Percentiles rank a stretch among this genome's conserved stretches.
phyloP scores from a whole-genome alignment of 2,329 filamentous ascomycete species.

The Colletotrichum sp. region DNA sequence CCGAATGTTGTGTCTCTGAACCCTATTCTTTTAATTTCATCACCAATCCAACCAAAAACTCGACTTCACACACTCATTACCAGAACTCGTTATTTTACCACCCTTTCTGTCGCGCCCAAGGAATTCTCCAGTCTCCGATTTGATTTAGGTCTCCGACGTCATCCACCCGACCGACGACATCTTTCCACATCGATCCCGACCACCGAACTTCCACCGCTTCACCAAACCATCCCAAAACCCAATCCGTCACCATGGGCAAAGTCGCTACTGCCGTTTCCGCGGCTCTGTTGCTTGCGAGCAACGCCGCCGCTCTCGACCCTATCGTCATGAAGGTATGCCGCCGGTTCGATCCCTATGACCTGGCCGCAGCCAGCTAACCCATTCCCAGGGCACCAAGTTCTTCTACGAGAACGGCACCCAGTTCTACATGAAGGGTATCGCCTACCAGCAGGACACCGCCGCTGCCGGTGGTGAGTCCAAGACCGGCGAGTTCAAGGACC shows the following conservation, averaged over 20 bases:
- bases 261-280: constrained; percentile 32
- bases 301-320: constrained; percentile 54
- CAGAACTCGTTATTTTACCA: constrained; percentile 11
- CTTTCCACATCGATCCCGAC: background rate
- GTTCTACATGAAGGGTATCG: constrained; percentile 87
- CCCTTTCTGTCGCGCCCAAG: background rate
- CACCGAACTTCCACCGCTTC: background rate
- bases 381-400: constrained; percentile 75
- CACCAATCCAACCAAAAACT: background rate
- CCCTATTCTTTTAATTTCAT: constrained; percentile 20
- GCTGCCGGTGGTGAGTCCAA: constrained; percentile 56
- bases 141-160: background rate
- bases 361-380: background rate
- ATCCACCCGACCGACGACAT: background rate
- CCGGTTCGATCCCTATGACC: background rate
- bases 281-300: constrained; percentile 45
- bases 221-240: background rate
- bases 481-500: constrained; percentile 73
- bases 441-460: constrained; percentile 85
- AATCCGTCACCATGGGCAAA: constrained; percentile 13
- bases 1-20: background rate
- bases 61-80: constrained; percentile 22
- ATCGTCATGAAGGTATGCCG: constrained; percentile 71
- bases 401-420: constrained; percentile 78
- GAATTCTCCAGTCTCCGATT: background rate